Percentiles rank a stretch among this genome's conserved stretches.
Evolutionary conservation across 108 stramenopile genomes (phyloP).

Genomic region (Nitzschia sp.): DNA sequence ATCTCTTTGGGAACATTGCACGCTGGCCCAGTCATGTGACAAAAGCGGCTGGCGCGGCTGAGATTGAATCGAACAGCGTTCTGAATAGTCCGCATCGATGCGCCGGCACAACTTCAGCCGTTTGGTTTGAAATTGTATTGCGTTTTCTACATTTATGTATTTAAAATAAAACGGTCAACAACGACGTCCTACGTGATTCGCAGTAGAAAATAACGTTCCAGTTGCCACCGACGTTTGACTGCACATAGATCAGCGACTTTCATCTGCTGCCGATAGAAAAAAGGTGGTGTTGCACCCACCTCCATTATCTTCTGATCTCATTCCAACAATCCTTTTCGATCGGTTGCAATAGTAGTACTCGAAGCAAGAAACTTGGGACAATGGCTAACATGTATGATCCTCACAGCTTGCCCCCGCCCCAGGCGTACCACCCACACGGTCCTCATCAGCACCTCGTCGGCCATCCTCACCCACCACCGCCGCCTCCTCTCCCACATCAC

Average conservation of each 20-base stretch:
- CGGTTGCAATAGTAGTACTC: not conserved
- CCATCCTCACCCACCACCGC: not conserved
- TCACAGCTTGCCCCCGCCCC: constrained; percentile 3
- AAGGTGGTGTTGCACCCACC: constrained; percentile 1
- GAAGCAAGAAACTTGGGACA: not conserved
- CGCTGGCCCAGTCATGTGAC: not conserved
- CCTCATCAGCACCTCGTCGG: not conserved
- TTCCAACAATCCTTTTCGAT: not conserved
- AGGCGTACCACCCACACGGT: constrained; percentile 4
- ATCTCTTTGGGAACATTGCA: not conserved
- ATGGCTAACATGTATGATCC: constrained; percentile 13
- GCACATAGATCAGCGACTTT: constrained; percentile 3
- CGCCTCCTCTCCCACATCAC: constrained; percentile 2
- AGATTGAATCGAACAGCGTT: not conserved
- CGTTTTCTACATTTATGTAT: not conserved
- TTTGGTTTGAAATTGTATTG: constrained; percentile 14
- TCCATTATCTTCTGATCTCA: not conserved
- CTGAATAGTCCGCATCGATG: not conserved
- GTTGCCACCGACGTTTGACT: constrained; percentile 21
- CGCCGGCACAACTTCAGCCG: constrained; percentile 16
- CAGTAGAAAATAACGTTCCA: not conserved
- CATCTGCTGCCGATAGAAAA: constrained; percentile 15
- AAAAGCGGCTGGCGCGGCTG: not conserved
- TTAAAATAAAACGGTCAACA: constrained; percentile 13
- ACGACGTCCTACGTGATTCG: not conserved